Conservation (phyloP, 768 basidiomycete genomes). For the Mycena leptocephala region DNA sequence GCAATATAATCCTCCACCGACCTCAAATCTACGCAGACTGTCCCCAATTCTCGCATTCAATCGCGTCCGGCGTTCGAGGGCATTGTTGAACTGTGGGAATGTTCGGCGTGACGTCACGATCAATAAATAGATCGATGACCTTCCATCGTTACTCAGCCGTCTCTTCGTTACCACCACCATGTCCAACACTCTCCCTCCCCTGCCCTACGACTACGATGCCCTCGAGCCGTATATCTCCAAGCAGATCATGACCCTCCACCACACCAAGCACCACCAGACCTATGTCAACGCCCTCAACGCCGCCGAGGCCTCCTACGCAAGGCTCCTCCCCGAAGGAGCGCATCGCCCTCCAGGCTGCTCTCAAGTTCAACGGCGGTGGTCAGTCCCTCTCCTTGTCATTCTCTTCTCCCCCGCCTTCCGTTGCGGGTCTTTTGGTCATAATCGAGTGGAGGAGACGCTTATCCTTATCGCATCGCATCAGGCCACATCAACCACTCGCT, state of each 20-base stretch:
- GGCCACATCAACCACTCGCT: slow-evolving; percentile 96
- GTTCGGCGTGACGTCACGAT: slow-evolving; percentile 10
- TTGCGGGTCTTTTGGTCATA: too few relatives aligned
- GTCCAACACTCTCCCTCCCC: slow-evolving; percentile 76
- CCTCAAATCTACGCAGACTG: background rate
- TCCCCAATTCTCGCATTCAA: background rate
- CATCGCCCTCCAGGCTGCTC: slow-evolving; percentile 90
- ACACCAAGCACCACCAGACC: slow-evolving; percentile 96
- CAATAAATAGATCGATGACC: background rate
- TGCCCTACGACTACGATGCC: slow-evolving; percentile 88
- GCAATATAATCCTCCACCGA: background rate
- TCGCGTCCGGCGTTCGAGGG: background rate
- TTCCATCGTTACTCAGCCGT: slow-evolving; percentile 16
- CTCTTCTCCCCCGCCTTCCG: background rate
- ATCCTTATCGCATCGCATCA: slow-evolving; percentile 50
- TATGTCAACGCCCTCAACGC: slow-evolving; percentile 95
- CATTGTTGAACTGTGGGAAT: background rate
- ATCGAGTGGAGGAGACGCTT: background rate
- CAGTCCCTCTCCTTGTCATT: slow-evolving; percentile 42
- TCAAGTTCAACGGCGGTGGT: slow-evolving; percentile 99
- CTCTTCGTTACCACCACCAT: slow-evolving; percentile 41
- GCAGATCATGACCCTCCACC: slow-evolving; percentile 96
- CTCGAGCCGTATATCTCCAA: slow-evolving; percentile 95
- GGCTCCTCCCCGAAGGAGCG: slow-evolving; percentile 81
- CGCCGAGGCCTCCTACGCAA: slow-evolving; percentile 85